Base-by-base conservation (phyloP, 2,329 filamentous ascomycete genomes). In the Epichloe hybrida region DNA sequence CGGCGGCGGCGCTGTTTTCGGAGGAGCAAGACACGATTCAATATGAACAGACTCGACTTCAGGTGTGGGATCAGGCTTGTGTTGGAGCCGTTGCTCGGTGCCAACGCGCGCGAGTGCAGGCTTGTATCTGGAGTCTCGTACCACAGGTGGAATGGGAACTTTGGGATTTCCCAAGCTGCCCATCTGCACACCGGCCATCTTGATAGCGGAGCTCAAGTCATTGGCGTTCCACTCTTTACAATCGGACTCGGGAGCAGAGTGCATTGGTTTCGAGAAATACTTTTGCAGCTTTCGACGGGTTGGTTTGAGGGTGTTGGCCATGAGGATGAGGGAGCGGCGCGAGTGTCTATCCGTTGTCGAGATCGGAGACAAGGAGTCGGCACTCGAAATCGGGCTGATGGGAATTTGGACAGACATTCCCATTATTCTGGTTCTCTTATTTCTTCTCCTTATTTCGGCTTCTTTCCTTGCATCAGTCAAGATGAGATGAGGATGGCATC, bases 251-350 rank as follows among this genome's bases (percentile, higher is more conserved):
- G 55, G 46, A 35, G 54, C 57, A 35, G 57, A 54, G 17, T 49
- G 53, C 53, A 60, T 65, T 49, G 61, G 55, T 52, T 58, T 59
- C 5, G 62, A 54, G 44, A 61, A 61, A n/a, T 55, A 57, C 51
- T 62, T 66, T 40, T 62, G 61, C 15, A 67, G 57, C 52, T 58
- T 67, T 51, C 59, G 57, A 48, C 59, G 56, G 21, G 55, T 51
- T 9, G 61, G 62, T 40, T 61, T 64, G 46, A 61, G 48, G 40
- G 53, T 58, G 39, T n/a, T 50, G 21, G 51, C 52, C 39, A 57
- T 51, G 38, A 46, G 48, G 43, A 56, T 45, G 2, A 62, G 42
- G 20, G 52, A 51, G 40, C 40, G 52, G 12, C 46, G 23, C 4
- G 52, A 49, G 12, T 37, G 6, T 37, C 39, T 50, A 39, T 15